Conservation (phyloP, 2,329 filamentous ascomycete species). For the Sodiomyces alkalinus region DNA sequence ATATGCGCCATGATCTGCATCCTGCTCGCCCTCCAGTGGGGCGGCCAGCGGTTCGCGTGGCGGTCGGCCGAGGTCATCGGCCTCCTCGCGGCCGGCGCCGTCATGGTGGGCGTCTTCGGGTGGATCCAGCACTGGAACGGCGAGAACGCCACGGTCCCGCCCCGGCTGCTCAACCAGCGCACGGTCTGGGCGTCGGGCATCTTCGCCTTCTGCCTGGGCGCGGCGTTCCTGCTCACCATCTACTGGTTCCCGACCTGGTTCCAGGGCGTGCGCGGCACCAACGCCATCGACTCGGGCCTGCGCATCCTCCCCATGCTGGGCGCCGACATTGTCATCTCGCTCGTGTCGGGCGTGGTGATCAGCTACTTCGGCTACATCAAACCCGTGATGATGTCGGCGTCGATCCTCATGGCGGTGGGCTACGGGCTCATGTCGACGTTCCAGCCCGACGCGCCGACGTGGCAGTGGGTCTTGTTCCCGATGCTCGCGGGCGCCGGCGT, state of each 20-base stretch:
- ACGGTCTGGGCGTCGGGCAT: constrained; percentile 20
- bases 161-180: constrained; percentile 23
- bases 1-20: constrained; percentile 26
- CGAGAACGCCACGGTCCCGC: constrained; percentile 27
- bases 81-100: neutral
- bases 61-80: neutral
- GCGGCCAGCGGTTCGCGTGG: constrained; percentile 19
- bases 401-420: constrained; percentile 19
- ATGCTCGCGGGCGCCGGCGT: constrained; percentile 24
- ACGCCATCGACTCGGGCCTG: constrained; percentile 22
- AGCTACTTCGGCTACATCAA: constrained; percentile 27
- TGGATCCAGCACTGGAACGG: constrained; percentile 21
- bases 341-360: constrained; percentile 18
- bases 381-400: constrained; percentile 23
- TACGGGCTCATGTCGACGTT: constrained; percentile 27
- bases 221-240: constrained; percentile 13
- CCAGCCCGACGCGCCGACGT: constrained; percentile 14
- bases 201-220: constrained; percentile 22
- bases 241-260: constrained; percentile 31
- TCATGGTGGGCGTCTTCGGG: constrained; percentile 14
- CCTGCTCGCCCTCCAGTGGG: constrained; percentile 35
- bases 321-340: constrained; percentile 17
- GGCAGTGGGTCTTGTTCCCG: constrained; percentile 29
- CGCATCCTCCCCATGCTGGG: constrained; percentile 25
- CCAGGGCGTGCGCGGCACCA: constrained; percentile 25